A percentile compares a stretch with the other conserved stretches of the same genome.
Evolutionary conservation across 2,329 filamentous ascomycete genomes (phyloP).

Genomic region (Clarireedia hainanense): DNA sequence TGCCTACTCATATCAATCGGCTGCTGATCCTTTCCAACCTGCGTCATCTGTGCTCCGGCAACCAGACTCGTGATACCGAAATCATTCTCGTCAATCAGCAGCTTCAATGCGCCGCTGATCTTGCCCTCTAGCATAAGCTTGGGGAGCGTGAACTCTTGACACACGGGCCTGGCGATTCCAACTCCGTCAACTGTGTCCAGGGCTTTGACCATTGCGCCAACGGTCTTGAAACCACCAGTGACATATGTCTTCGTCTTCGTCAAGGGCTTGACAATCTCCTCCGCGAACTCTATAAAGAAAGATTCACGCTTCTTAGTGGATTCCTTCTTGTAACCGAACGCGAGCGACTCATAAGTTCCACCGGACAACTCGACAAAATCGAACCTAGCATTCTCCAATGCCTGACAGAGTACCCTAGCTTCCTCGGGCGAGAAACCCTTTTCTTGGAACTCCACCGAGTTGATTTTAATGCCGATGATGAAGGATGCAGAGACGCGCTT

Average conservation of each 20-base stretch:
- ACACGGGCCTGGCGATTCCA: constrained; percentile 40
- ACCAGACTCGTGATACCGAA: constrained; percentile 32
- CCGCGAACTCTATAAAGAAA: constrained; percentile 61
- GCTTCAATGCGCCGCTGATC: constrained; percentile 40
- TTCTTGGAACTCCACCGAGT: constrained; percentile 51
- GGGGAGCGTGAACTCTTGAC: constrained; percentile 37
- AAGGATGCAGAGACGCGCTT: constrained; percentile 30
- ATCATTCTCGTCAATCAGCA: constrained; percentile 41
- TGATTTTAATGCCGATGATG: constrained; percentile 47
- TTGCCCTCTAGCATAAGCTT: constrained; percentile 35
- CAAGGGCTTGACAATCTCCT: constrained; percentile 39
- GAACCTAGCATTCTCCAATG: constrained; percentile 42
- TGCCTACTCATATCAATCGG: constrained; percentile 43
- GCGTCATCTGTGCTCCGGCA: constrained; percentile 27
- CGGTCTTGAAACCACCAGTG: constrained; percentile 52
- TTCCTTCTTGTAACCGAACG: constrained; percentile 27
- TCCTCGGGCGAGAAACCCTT: constrained; percentile 50
- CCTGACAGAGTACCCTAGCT: constrained; percentile 42
- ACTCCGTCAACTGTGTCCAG: constrained; percentile 40
- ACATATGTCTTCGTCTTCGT: constrained; percentile 42
- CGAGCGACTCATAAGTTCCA: constrained; percentile 49
- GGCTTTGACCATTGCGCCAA: constrained; percentile 39
- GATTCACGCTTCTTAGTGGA: constrained; percentile 48
- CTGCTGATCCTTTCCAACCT: constrained; percentile 44
- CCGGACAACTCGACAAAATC: constrained; percentile 65